Evolutionary conservation across 805 yeast genomes (phyloP), one percentile per base, ranked within the genome.

Genomic region (Saturnispora halmiae): DNA sequence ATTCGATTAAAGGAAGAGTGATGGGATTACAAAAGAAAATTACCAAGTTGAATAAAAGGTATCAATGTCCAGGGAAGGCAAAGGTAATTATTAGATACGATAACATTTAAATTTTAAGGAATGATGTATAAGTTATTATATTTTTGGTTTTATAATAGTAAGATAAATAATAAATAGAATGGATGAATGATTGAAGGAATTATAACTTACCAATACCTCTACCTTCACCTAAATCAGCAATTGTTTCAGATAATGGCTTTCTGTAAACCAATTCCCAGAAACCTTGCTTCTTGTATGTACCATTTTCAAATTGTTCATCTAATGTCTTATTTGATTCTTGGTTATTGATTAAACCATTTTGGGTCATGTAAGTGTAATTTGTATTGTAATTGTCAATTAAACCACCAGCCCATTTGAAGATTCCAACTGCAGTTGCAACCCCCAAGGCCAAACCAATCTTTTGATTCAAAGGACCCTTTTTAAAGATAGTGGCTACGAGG

Each of bases 211-310:
- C 67, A 45, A 73, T 69, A 50, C 79, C 79, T 57, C 79, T 66
- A 41, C 79, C 79, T 49, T 64, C 76, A 48, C 95, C 95, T 50
- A 84, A 67, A 53, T 77, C 79, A 46, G 75, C 80, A 21, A 81
- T 73, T 8, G 94, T 82, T 63, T 82, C 87, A 16, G 86, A 76
- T 49, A 84, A 64, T 14, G 94, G 94, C 54, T 83, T 74, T 68
- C 95, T 79, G 65, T 77, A 74, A 57, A 77, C 75, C 28, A 79
- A 78, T 48, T 83, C 90, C 87, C 87, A 85, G 64, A 82, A 82
- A 29, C 78, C 78, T 55, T 74, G 79, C 43, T 57, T 65, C 46
- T 61, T 60, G 33, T 61, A 60, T 19, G 55, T 50, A 22, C 57
- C 56, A 33, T 53, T 51, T 10, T 50, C 52, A 36, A 51, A 49